Base-by-base conservation (phyloP, 2,329 filamentous ascomycete species). In the Talaromyces funiculosus region DNA sequence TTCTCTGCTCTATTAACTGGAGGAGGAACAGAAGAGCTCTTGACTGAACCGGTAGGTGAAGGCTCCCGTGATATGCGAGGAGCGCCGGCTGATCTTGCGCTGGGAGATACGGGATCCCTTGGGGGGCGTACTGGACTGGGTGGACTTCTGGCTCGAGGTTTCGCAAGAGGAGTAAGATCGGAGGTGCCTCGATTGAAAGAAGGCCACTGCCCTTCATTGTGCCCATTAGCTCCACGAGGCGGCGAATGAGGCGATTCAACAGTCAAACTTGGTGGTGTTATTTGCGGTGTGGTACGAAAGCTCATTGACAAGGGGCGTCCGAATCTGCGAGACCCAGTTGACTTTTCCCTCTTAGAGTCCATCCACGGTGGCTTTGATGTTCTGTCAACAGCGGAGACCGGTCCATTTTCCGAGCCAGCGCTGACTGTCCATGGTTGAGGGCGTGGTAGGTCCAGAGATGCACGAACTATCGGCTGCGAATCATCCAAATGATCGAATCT, bases 1-100 rank as follows among this genome's bases (percentile, higher is more conserved):
- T 95, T 96, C 42, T 90, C 90, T 31, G 86, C 86, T 59, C 92
- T 86, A 71, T 95, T 94, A 38, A 92, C 82, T 0, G 89, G 88
- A 4, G 91, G 90, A 9, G 90, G 90, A 10, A 80, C 72, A 4
- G 81, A 80, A 2, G 69, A 63, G 51, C 73, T 75, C 63, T 76
- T 76, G 14, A 63, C 51, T 55, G 73, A 72, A 12, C 68, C 67
- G 31, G 71, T 70, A 10, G 74, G 62, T 9, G 62, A 61, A 62
- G 61, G 58, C 26, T 60, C 43, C 35, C 61, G 53, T 18, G 58
- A 60, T 38, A n/a, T 4, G 3, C 53, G 61, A 31, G 57, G 54
- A 33, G 49, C 37, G 26, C 59, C 18, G 49, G 54, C 51, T 56
- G 64, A 49, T 45, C 56, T 51, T 18, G 45, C 29, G 18, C 29